A percentile compares a stretch with the other conserved stretches of the same genome.
phyloP scores from a whole-genome alignment of 2,329 filamentous ascomycete genomes.

The Trichoderma sp. region DNA sequence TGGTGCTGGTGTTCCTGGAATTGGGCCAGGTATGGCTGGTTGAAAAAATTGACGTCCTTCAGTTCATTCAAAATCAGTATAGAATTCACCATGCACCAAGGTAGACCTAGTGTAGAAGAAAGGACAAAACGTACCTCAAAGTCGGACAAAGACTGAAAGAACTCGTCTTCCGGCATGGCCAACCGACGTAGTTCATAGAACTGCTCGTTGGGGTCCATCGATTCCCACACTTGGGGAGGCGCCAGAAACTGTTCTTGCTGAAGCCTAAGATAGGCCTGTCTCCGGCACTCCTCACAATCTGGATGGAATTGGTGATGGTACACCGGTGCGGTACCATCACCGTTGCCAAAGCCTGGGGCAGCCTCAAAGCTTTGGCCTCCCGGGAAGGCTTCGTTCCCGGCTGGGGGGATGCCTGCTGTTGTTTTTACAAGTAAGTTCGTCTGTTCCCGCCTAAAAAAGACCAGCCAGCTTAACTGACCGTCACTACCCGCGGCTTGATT shows the following conservation, averaged over 20 bases:
- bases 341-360: neutral
- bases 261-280: neutral
- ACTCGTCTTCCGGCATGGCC: conserved; percentile 19
- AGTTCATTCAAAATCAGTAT: neutral
- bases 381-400: neutral
- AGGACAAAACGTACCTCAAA: conserved; percentile 18
- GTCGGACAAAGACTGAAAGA: conserved; percentile 23
- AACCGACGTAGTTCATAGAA: neutral
- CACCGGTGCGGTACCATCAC: neutral
- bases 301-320: neutral
- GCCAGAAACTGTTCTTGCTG: neutral
- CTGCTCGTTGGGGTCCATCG: neutral
- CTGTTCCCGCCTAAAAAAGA: neutral
- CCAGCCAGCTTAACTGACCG: conserved; percentile 13
- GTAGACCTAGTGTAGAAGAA: neutral
- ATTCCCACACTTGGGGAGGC: neutral
- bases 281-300: too few relatives aligned
- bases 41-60: conserved; percentile 13
- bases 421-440: neutral
- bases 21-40: neutral
- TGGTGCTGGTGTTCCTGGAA: neutral
- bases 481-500: neutral
- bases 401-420: neutral
- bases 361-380: neutral
- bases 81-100: neutral